Base-by-base conservation (phyloP, 2,329 filamentous ascomycete species). In the Exophiala xenobiotica region DNA sequence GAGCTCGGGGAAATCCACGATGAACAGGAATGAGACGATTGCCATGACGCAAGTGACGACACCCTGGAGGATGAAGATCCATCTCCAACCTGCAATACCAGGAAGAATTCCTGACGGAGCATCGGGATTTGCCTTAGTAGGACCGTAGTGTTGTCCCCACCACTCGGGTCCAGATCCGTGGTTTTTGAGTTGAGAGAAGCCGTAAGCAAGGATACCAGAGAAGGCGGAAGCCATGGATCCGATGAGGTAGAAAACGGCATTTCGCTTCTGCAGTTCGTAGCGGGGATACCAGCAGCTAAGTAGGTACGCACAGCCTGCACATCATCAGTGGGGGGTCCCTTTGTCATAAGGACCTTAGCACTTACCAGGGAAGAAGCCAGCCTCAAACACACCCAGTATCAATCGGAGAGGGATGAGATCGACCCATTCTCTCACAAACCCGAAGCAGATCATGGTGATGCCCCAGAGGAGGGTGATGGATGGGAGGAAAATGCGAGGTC, bases 261-360 rank as follows among this genome's bases (percentile, higher is more conserved):
- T 71, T 20, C 71, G 66, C 57, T 67, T 65, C 29, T 71, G 60
- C 9, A 62, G 53, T 26, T 62, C 60, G 26, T 61, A 62, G 27
- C 60, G 58, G 0, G 82, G 84, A 63, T 87, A 88, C 85, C 85
- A 90, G 27, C 83, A 87, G 53, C 80, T 85, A n/a, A 90, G 76
- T 4, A 89, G 71, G 63, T 88, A 89, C 0, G 87, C 83, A 44
- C 80, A 85, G 45, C 80, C 80, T 0, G 83, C 83, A 66, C 11
- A 24, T n/a, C n/a, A 33, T 31, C 33, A 43, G 20, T 23, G 8
- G 20, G 8, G n/a, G 19, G n/a, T n/a, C 2, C 6, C 22, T 8
- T 11, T 14, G 7, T 3, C 9, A 37, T 19, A 8, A 18, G 24
- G 9, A 35, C 6, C n/a, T 14, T 22, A 20, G 16, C 3, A 33